Conservation (phyloP, 805 yeast genomes). For the Kodamaea laetipori region DNA sequence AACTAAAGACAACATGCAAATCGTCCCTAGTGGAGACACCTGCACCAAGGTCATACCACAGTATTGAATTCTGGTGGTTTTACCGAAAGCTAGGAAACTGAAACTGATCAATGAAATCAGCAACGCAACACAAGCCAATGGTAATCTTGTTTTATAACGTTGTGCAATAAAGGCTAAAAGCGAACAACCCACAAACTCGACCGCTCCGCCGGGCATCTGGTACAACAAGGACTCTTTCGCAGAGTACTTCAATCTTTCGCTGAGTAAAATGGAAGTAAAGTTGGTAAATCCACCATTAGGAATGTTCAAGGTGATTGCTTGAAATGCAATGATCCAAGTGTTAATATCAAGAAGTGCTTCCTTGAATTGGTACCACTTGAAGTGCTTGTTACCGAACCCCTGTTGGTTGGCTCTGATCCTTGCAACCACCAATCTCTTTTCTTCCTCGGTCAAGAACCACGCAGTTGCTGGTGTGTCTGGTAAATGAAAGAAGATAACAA, state of each 20-base stretch:
- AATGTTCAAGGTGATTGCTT: slow-evolving; percentile 28
- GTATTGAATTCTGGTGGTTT: slow-evolving; percentile 21
- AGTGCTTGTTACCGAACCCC: slow-evolving; percentile 45
- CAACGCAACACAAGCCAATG: slow-evolving; percentile 27
- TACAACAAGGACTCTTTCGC: slow-evolving; percentile 42
- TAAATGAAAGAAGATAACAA: slow-evolving; percentile 48
- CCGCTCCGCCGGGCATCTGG: slow-evolving; percentile 51
- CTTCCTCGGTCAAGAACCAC: slow-evolving; percentile 27
- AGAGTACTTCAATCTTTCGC: slow-evolving; percentile 27
- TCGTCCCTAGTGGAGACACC: slow-evolving; percentile 31
- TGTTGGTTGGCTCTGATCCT: slow-evolving; percentile 50
- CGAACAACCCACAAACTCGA: slow-evolving; percentile 42
- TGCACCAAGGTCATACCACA: slow-evolving; percentile 37
- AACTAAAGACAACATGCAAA: slow-evolving; percentile 36
- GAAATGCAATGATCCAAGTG: slow-evolving; percentile 37
- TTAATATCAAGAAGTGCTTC: slow-evolving; percentile 39
- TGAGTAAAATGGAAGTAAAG: slow-evolving; percentile 35
- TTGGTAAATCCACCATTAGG: slow-evolving; percentile 44
- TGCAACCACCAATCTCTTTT: slow-evolving; percentile 45
- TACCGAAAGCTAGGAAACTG: slow-evolving; percentile 48
- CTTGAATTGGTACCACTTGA: slow-evolving; percentile 38
- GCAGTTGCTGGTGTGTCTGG: slow-evolving; percentile 54
- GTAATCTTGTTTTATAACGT: slow-evolving; percentile 30
- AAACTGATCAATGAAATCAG: slow-evolving; percentile 24
- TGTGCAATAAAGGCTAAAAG: slow-evolving; percentile 29